Conservation (phyloP, 2,329 filamentous ascomycete genomes). For the Colletotrichum sp. region DNA sequence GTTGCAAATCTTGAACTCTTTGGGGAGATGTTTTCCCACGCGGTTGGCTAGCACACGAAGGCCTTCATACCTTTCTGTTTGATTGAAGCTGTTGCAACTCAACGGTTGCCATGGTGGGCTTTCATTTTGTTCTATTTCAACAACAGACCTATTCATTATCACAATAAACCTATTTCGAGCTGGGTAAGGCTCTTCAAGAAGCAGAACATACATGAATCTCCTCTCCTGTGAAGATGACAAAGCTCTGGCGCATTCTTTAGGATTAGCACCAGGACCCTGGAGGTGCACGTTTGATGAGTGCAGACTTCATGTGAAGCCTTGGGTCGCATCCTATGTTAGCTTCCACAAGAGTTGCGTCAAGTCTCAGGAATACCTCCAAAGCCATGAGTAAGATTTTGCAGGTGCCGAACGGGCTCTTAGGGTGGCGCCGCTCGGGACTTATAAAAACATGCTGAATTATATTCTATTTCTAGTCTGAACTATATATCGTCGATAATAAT, state of each 20-base stretch:
- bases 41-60: background rate
- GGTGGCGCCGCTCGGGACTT: background rate
- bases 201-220: background rate
- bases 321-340: background rate
- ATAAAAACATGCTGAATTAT: accelerated
- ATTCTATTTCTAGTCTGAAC: background rate
- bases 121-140: background rate
- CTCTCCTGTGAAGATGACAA: background rate
- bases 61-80: background rate
- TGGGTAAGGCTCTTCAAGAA: background rate
- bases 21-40: background rate
- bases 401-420: background rate
- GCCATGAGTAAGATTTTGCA: background rate
- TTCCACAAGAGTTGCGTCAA: background rate
- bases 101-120: background rate
- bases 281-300: background rate
- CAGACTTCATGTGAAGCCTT: background rate
- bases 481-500: background rate
- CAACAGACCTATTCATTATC: background rate
- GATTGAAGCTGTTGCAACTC: background rate
- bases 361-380: background rate
- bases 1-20: background rate
- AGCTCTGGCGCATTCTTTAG: background rate
- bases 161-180: background rate
- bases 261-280: background rate